Percentiles rank a stretch among this genome's conserved stretches.
Evolutionary conservation across 768 basidiomycete species (phyloP).

Genomic region (Hysterangium stoloniferum): DNA sequence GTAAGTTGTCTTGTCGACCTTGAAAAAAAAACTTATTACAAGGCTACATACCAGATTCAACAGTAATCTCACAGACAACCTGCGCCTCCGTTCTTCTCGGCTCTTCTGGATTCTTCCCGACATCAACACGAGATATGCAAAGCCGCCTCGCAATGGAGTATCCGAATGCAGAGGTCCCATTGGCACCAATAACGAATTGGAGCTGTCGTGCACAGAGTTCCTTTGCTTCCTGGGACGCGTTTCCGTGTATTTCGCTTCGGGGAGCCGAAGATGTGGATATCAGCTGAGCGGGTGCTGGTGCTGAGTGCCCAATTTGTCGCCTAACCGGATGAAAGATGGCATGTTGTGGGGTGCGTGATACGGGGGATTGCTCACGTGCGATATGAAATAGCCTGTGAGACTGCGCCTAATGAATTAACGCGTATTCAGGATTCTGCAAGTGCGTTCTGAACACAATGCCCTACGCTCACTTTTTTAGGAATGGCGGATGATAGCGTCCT

Average conservation of each 20-base stretch:
- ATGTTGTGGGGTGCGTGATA: too few species aligned
- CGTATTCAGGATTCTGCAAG: too few species aligned
- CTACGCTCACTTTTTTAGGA: too few species aligned
- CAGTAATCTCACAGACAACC: conserved; percentile 37
- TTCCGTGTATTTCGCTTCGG: conserved; percentile 19
- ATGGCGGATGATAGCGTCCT: too few species aligned
- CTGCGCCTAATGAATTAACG: too few species aligned
- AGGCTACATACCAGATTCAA: conserved; percentile 33
- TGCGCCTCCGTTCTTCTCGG: conserved; percentile 35
- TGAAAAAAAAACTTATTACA: neutral
- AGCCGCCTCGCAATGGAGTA: conserved; percentile 16
- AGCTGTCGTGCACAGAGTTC: conserved; percentile 20
- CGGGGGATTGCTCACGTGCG: too few species aligned
- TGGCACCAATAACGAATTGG: conserved; percentile 6
- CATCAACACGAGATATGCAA: conserved; percentile 35
- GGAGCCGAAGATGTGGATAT: too few species aligned
- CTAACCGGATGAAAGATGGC: too few species aligned
- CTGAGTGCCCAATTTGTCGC: too few species aligned
- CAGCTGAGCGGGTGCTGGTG: too few species aligned
- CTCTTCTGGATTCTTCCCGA: conserved; percentile 38
- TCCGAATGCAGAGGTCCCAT: conserved; percentile 6
- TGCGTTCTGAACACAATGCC: too few species aligned
- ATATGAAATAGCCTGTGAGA: too few species aligned
- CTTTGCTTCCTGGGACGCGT: conserved; percentile 23
- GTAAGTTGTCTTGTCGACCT: neutral